phyloP scores from a whole-genome alignment of 148 eudicot species.

The Euryodendron excelsum region DNA sequence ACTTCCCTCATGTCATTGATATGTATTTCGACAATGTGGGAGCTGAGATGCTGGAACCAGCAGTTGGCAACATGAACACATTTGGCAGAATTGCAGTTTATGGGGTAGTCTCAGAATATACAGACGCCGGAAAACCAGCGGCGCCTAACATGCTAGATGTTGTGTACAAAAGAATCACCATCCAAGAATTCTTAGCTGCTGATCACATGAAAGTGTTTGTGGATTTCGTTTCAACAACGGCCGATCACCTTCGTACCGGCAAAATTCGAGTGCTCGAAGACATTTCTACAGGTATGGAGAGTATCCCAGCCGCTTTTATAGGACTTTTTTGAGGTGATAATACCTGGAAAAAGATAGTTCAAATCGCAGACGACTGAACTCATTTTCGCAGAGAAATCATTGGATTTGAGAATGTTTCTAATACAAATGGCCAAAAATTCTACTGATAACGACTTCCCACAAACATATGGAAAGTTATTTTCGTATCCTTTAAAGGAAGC shows the following conservation, averaged over 20 bases:
- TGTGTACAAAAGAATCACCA: conserved; percentile 45
- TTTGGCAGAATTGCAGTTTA: conserved; percentile 52
- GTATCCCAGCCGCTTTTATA: conserved; percentile 38
- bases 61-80: conserved; percentile 52
- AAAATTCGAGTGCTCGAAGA: conserved; percentile 40
- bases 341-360: conserved; percentile 48
- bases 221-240: conserved; percentile 37
- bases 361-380: conserved; percentile 36
- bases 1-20: conserved; percentile 63
- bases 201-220: conserved; percentile 22
- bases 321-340: conserved; percentile 46
- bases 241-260: conserved; percentile 30
- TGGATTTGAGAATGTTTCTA: too few species aligned
- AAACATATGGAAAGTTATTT: too few species aligned
- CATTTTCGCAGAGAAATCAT: too few species aligned
- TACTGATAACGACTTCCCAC: too few species aligned
- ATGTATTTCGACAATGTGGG: conserved; percentile 56
- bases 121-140: conserved; percentile 23
- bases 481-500: too few species aligned
- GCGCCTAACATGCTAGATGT: conserved; percentile 44
- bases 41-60: conserved; percentile 61
- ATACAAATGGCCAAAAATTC: too few species aligned
- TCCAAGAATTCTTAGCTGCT: conserved; percentile 39
- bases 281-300: conserved; percentile 41
- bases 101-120: conserved; percentile 56